Evolutionary conservation across 768 basidiomycete genomes (phyloP), one percentile per base, ranked within the genome.

Genomic region (Chlorophyllum brunneum): DNA sequence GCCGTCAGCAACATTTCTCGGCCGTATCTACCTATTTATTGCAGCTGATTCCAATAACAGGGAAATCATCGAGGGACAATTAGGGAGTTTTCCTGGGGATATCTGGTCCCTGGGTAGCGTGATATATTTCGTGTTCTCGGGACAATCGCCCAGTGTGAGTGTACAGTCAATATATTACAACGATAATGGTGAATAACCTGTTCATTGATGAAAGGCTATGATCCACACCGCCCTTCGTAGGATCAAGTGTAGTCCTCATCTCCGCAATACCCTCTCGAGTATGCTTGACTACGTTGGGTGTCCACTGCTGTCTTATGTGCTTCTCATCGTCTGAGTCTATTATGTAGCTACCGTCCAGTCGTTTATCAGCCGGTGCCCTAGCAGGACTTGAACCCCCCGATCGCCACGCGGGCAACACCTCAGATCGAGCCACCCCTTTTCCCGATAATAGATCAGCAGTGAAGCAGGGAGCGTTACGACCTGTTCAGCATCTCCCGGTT

Each of bases 41-140:
- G 20, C 15, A 22, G 26, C 31, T 56, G 16, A 29, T 24, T 5
- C 5, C 23, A 20, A 30, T 5, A 4, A 5, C 37, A 80, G 79
- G 23, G 78, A 80, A 58, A 66, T 77, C 1, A 51, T 67, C 5
- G 55, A 61, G 0, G 58, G 63, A n/a, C 39, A 39, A 22, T 58
- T 69, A 1, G 68, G 72, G 40, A 64, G 66, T 31, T 73, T 68
- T 51, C 48, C 67, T 5, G 61, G 67, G 3, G 79, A 80, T 57
- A 30, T 77, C 22, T 80, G 77, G 77, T 78, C 78, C 1, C 48
- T 77, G 23, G 79, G 77, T 3, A 72, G 70, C 57, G 60, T 78
- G 3, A 58, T 72, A 18, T 43, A 73, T 16, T 63, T 65, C 5
- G 73, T 72, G 51, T 51, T 76, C 11, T 60, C 69, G 4, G 74